A percentile compares a stretch with the other conserved stretches of the same genome.
phyloP scores from a whole-genome alignment of 1,284 basidiomycete species.

The Malassezia vespertilionis region DNA sequence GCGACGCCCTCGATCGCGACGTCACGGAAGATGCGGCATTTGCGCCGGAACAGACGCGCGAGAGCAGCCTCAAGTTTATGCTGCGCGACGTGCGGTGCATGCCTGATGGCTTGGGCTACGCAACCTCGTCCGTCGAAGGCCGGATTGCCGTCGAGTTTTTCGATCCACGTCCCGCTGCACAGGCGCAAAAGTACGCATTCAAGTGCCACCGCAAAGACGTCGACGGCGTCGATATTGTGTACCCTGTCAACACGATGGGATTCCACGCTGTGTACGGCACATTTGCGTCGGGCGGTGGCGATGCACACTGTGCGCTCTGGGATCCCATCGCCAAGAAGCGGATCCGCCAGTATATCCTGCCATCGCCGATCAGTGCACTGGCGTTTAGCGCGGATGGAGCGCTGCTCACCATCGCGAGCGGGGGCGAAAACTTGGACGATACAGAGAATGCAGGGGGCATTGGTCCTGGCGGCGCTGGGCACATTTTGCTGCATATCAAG shows the following conservation, averaged over 20 bases:
- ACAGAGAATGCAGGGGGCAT: slow-evolving; percentile 18
- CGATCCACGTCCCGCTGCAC: slow-evolving; percentile 63
- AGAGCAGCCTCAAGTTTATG: slow-evolving; percentile 91
- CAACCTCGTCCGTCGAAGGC: slow-evolving; percentile 85
- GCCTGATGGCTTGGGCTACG: slow-evolving; percentile 80
- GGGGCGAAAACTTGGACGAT: slow-evolving; percentile 26
- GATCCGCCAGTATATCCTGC: slow-evolving; percentile 63
- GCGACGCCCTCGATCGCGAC: slow-evolving; percentile 16
- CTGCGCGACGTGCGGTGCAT: slow-evolving; percentile 80
- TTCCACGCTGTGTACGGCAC: slow-evolving; percentile 88
- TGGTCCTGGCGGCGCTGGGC: slow-evolving; percentile 21
- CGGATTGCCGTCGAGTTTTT: slow-evolving; percentile 96
- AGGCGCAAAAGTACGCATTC: slow-evolving; percentile 88
- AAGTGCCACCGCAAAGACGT: slow-evolving; percentile 87
- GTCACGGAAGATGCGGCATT: slow-evolving; percentile 16
- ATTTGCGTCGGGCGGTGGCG: slow-evolving; percentile 85
- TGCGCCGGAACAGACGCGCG: slow-evolving; percentile 58
- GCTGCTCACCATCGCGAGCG: slow-evolving; percentile 31
- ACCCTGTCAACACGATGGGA: slow-evolving; percentile 86
- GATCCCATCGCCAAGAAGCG: slow-evolving; percentile 94
- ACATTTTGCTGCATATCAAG: slow-evolving; percentile 20
- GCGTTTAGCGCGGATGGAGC: slow-evolving; percentile 28
- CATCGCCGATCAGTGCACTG: slow-evolving; percentile 26
- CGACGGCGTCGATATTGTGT: slow-evolving; percentile 90
- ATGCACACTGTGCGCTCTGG: slow-evolving; percentile 84